These are phyloP conservation scores for Termitomyces eurrhizus DNA, from an alignment of 768 basidiomycete species.

Conservation along the genomic window DNA sequence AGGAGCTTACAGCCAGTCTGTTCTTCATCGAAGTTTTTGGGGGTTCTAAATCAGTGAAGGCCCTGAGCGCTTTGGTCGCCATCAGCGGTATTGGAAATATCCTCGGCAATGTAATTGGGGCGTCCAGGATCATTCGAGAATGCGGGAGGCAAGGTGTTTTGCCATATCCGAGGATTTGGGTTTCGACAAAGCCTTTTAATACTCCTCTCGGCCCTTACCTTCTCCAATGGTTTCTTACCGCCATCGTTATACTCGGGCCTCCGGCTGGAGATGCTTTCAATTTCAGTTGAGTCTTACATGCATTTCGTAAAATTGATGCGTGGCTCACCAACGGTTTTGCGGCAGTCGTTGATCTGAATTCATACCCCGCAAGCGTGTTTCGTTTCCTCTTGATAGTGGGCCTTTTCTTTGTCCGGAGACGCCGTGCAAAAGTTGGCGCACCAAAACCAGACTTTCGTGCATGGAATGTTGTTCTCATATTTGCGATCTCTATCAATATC, in stretches of 20 bases:
- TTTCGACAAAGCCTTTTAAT: slow-evolving; percentile 47
- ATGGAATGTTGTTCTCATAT: slow-evolving; percentile 33
- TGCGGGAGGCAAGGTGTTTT: slow-evolving; percentile 49
- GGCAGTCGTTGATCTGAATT: slow-evolving; percentile 34
- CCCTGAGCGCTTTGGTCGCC: slow-evolving; percentile 34
- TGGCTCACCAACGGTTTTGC: neutral
- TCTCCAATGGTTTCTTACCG: slow-evolving; percentile 41
- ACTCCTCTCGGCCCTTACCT: slow-evolving; percentile 45
- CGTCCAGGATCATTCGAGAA: slow-evolving; percentile 44
- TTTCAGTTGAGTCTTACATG: slow-evolving; percentile 27
- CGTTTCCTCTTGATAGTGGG: slow-evolving; percentile 32
- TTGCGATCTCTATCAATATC: slow-evolving; percentile 33
- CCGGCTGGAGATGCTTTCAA: slow-evolving; percentile 41
- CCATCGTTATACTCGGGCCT: slow-evolving; percentile 45
- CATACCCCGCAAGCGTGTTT: slow-evolving; percentile 34
- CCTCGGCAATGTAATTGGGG: slow-evolving; percentile 21
- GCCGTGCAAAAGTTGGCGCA: slow-evolving; percentile 26
- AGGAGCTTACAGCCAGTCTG: slow-evolving; percentile 41
- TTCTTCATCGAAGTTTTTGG: slow-evolving; percentile 53
- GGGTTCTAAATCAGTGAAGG: slow-evolving; percentile 27
- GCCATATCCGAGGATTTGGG: slow-evolving; percentile 47
- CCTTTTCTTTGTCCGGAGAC: slow-evolving; percentile 31
- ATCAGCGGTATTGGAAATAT: slow-evolving; percentile 39
- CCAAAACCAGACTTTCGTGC: slow-evolving; percentile 31
- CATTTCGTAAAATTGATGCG: neutral